These are phyloP conservation scores for Irpex sp. DNA, from an alignment of 1,284 basidiomycete genomes.

Conservation along the genomic window DNA sequence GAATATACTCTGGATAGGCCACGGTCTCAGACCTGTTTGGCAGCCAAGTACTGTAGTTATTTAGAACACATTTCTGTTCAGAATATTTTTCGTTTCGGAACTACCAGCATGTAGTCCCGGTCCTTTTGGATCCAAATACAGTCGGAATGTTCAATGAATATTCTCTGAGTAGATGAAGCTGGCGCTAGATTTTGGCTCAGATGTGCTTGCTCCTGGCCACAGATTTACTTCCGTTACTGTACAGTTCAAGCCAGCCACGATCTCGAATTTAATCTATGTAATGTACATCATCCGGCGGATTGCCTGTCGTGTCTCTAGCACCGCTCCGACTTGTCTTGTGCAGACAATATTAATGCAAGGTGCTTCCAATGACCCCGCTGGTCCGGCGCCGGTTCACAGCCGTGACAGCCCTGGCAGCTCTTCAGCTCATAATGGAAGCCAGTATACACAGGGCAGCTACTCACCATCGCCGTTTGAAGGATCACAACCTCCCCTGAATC, in stretches of 20 bases:
- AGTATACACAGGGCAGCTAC: too few relatives aligned
- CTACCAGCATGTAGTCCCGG: not conserved
- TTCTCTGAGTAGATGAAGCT: not conserved
- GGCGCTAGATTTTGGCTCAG: too few relatives aligned
- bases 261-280: not conserved
- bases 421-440: too few relatives aligned
- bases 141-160: not conserved
- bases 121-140: not conserved
- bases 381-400: too few relatives aligned
- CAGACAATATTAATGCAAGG: too few relatives aligned
- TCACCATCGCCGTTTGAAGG: too few relatives aligned
- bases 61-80: not conserved
- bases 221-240: not conserved
- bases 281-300: not conserved
- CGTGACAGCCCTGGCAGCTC: too few relatives aligned
- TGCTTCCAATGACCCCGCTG: too few relatives aligned
- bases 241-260: not conserved
- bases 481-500: too few relatives aligned
- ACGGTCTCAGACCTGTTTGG: not conserved
- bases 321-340: not conserved
- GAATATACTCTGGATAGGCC: not conserved
- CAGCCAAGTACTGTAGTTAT: not conserved
- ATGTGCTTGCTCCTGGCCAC: too few relatives aligned
- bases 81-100: not conserved
- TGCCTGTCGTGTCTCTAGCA: not conserved